phyloP scores from a whole-genome alignment of 495 filamentous ascomycete genomes.

The Chaetomium fimeti region DNA sequence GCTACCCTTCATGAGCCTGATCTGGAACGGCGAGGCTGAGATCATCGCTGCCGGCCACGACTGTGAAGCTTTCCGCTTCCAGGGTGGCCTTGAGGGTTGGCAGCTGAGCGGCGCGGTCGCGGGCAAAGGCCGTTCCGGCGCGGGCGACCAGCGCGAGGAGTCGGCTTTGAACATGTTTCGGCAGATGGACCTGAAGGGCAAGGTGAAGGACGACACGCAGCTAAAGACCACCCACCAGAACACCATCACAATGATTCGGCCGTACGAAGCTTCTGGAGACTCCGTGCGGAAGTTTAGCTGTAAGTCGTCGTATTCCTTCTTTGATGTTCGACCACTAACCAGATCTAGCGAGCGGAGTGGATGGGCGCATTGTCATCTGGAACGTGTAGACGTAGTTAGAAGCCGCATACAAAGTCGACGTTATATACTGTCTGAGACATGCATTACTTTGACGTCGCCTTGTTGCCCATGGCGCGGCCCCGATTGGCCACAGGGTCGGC shows the following conservation, averaged over 20 bases:
- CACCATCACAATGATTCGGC: conserved; percentile 79
- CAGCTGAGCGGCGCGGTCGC: conserved; percentile 81
- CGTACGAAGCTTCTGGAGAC: conserved; percentile 65
- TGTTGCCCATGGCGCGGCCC: conserved; percentile 2
- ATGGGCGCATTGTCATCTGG: conserved; percentile 90
- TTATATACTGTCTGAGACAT: conserved; percentile 16
- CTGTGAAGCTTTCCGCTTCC: conserved; percentile 89
- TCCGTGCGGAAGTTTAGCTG: conserved; percentile 79
- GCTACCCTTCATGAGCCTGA: conserved; percentile 83
- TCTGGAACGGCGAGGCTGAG: conserved; percentile 90
- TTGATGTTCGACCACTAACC: conserved; percentile 42
- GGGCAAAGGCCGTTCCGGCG: conserved; percentile 64
- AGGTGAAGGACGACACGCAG: conserved; percentile 82
- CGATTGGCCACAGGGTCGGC: conserved; percentile 8
- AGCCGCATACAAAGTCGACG: conserved; percentile 24
- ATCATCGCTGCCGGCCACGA: conserved; percentile 96
- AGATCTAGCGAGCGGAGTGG: conserved; percentile 84
- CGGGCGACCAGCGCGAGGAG: conserved; percentile 51
- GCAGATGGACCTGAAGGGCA: conserved; percentile 97
- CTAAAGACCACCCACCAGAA: conserved; percentile 97
- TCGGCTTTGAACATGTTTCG: conserved; percentile 98
- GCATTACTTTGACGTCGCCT: conserved; percentile 20
- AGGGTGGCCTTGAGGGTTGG: conserved; percentile 82
- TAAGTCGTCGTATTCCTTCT: conserved; percentile 51
- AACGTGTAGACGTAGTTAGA: conserved; percentile 35